Conservation (phyloP, 129 eudicot genomes). For the Flaveria brownii region DNA sequence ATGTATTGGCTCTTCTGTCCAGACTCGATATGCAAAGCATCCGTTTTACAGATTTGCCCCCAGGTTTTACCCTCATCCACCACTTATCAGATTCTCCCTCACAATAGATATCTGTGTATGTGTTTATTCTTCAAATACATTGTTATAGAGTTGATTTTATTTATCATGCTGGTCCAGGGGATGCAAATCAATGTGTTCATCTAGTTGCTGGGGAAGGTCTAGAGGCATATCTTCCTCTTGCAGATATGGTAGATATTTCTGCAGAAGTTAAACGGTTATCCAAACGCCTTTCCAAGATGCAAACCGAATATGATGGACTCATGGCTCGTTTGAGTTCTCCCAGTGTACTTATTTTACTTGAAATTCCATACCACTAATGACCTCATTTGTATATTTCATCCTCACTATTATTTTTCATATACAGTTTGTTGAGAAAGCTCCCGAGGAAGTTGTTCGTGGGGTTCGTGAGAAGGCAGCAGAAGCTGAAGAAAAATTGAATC, state of each 20-base stretch:
- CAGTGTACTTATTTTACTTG: constrained; percentile 39
- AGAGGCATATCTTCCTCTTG: constrained; percentile 98
- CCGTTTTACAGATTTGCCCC: constrained; percentile 63
- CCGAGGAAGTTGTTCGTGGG: constrained; percentile 80
- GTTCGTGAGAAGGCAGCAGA: constrained; percentile 85
- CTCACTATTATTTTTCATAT: not conserved
- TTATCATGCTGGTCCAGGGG: constrained; percentile 44
- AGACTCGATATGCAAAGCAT: constrained; percentile 71
- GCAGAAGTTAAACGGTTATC: constrained; percentile 81
- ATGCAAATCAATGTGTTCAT: constrained; percentile 86
- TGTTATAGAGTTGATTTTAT: not conserved
- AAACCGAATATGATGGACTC: constrained; percentile 76
- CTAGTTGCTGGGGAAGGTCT: constrained; percentile 97
- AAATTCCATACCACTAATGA: not conserved
- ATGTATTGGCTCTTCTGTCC: constrained; percentile 94
- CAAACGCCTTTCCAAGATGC: constrained; percentile 87
- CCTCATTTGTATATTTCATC: not conserved
- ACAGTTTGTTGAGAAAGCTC: constrained; percentile 97
- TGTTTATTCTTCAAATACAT: not conserved
- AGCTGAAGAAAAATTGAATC: constrained; percentile 75
- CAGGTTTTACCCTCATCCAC: constrained; percentile 44
- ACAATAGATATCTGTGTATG: not conserved
- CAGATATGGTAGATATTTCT: constrained; percentile 93
- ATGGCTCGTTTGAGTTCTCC: constrained; percentile 78
- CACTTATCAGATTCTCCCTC: not conserved